These are phyloP conservation scores for Thyridium curvatum DNA, from an alignment of 2,329 filamentous ascomycete species.

Conservation along the genomic window DNA sequence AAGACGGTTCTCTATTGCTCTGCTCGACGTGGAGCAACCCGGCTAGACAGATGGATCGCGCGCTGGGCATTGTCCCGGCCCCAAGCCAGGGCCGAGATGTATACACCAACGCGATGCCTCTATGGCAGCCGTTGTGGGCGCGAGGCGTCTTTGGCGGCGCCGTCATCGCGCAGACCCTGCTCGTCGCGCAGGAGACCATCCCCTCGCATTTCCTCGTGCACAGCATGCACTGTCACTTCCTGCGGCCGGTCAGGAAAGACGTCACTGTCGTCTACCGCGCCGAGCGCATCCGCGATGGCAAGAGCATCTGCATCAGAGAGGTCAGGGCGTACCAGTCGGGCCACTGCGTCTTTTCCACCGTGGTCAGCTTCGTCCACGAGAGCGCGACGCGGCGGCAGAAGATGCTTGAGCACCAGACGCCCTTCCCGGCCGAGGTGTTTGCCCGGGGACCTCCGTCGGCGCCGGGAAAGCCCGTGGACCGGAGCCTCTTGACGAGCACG, in stretches of 20 bases:
- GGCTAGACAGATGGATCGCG: conserved; percentile 1
- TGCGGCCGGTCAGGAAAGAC: background rate
- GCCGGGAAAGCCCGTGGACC: background rate
- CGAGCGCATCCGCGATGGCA: conserved; percentile 2
- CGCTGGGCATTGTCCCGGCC: background rate
- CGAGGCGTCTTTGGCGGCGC: conserved; percentile 6
- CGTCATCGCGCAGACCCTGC: conserved; percentile 4
- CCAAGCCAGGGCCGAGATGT: background rate
- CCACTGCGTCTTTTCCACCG: conserved; percentile 1
- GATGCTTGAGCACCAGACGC: background rate
- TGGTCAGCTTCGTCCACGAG: conserved; percentile 2
- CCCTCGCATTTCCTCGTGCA: conserved; percentile 2
- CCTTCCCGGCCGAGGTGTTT: background rate
- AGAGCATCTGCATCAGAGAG: background rate
- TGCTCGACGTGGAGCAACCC: too few relatives aligned
- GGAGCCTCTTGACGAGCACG: background rate
- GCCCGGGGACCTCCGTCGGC: background rate
- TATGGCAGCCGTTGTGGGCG: conserved; percentile 6
- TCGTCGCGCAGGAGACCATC: background rate
- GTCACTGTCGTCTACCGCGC: conserved; percentile 2
- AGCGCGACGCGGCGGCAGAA: too few relatives aligned
- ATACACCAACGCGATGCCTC: background rate
- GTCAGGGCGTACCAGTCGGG: conserved; percentile 2
- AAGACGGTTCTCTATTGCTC: too few relatives aligned
- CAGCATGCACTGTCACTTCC: conserved; percentile 7